A percentile compares a stretch with the other conserved stretches of the same genome.
Evolutionary conservation across 202 grass and related monocot species (phyloP).

Genomic region (Bolboschoenoplectus hybrid): DNA sequence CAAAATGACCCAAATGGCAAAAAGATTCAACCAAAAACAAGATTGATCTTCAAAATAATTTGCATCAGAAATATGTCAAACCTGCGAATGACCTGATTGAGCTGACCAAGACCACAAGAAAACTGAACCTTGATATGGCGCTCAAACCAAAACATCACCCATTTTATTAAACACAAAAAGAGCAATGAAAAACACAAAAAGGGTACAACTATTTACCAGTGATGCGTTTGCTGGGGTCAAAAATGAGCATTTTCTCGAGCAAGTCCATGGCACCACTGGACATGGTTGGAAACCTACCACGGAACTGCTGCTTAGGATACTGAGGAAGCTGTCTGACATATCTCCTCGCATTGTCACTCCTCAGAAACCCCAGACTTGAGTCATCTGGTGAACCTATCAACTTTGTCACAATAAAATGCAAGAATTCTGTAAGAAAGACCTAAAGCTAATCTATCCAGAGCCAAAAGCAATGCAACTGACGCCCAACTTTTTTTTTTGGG

Average conservation of each 20-base stretch:
- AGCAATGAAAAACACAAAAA: conserved; percentile 39
- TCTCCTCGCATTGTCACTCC: conserved; percentile 89
- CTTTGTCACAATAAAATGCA: conserved; percentile 57
- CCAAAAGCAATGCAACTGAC: neutral
- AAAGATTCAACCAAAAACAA: neutral
- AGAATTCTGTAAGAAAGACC: conserved; percentile 34
- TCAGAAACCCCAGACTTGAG: conserved; percentile 91
- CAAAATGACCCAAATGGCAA: neutral
- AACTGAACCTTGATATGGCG: neutral
- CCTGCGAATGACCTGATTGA: conserved; percentile 8
- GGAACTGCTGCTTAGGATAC: conserved; percentile 86
- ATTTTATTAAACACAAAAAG: conserved; percentile 29
- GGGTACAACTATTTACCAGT: conserved; percentile 58
- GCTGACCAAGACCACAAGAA: neutral
- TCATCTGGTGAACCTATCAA: conserved; percentile 93
- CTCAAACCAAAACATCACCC: conserved; percentile 28
- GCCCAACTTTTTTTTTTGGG: neutral
- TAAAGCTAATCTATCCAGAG: neutral
- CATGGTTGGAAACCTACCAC: conserved; percentile 76
- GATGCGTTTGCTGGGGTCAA: conserved; percentile 96
- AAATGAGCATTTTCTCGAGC: conserved; percentile 97
- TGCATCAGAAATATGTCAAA: neutral
- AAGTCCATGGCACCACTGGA: conserved; percentile 77
- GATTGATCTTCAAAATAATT: neutral
- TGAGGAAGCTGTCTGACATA: conserved; percentile 92